These are phyloP conservation scores for Phytopythium montanum DNA, from an alignment of 352 stramenopile species.

Conservation along the genomic window DNA sequence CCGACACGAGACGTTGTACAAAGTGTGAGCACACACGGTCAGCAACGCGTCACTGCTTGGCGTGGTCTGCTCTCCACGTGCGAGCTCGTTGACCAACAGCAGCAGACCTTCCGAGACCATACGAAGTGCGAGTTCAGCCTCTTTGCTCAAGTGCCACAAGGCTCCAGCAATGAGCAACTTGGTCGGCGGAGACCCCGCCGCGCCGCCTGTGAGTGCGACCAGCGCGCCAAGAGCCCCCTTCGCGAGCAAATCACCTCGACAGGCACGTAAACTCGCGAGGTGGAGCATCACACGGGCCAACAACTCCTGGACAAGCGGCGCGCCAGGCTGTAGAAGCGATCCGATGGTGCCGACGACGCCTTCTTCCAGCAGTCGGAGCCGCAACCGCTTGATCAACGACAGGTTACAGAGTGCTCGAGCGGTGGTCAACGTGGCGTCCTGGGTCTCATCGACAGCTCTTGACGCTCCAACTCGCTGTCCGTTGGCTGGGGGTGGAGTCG, in stretches of 20 bases:
- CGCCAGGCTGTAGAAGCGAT: constrained; percentile 46
- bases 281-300: constrained; percentile 75
- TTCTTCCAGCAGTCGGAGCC: constrained; percentile 85
- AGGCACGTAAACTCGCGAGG: constrained; percentile 51
- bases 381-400: constrained; percentile 81
- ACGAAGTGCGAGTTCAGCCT: constrained; percentile 47
- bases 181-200: constrained; percentile 21
- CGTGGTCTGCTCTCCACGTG: constrained; percentile 16
- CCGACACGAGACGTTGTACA: constrained; percentile 74
- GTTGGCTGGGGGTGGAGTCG: constrained; percentile 3
- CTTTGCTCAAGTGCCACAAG: constrained; percentile 75
- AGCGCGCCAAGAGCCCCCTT: constrained; percentile 66
- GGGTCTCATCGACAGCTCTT: constrained; percentile 15
- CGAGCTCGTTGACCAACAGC: constrained; percentile 56
- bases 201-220: constrained; percentile 33
- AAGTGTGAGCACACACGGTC: constrained; percentile 45
- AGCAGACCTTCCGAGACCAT: constrained; percentile 79
- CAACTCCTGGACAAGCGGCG: constrained; percentile 49
- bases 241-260: constrained; percentile 61
- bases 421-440: constrained; percentile 42
- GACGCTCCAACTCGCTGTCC: constrained; percentile 9
- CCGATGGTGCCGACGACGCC: constrained; percentile 74
- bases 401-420: constrained; percentile 87
- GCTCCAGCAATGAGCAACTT: constrained; percentile 56
- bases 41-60: constrained; percentile 17